phyloP scores from a whole-genome alignment of 768 basidiomycete genomes.

The Plicaturopsis crispa region DNA sequence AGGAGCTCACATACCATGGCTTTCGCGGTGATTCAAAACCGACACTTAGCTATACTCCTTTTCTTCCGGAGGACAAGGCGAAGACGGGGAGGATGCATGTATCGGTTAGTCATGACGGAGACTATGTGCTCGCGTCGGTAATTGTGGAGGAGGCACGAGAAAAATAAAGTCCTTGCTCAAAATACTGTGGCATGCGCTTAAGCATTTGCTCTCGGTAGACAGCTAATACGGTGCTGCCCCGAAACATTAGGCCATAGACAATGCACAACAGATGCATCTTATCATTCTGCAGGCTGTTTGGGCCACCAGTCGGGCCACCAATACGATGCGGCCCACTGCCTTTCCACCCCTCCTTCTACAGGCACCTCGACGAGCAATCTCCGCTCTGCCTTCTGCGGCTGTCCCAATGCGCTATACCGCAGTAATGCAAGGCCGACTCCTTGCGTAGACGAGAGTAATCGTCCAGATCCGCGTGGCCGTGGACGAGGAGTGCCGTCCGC shows the following conservation, averaged over 20 bases:
- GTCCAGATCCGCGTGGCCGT: constrained; percentile 68
- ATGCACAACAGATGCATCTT: too few relatives aligned
- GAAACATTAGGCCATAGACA: too few relatives aligned
- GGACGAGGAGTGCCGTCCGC: constrained; percentile 27
- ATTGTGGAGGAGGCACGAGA: constrained; percentile 36
- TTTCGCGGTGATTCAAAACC: constrained; percentile 34
- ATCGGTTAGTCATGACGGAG: constrained; percentile 79
- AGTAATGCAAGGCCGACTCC: constrained; percentile 74
- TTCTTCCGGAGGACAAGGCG: constrained; percentile 8
- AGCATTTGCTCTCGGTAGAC: too few relatives aligned
- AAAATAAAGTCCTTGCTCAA: constrained; percentile 5
- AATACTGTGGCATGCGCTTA: too few relatives aligned
- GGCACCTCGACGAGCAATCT: constrained; percentile 27
- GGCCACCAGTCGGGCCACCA: constrained; percentile 72
- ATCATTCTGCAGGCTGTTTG: too few relatives aligned
- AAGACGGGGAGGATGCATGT: constrained; percentile 42
- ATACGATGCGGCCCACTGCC: constrained; percentile 38
- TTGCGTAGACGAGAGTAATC: constrained; percentile 51
- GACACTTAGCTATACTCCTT: constrained; percentile 22
- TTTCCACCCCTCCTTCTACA: constrained; percentile 19
- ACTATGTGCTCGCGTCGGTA: constrained; percentile 66
- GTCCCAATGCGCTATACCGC: constrained; percentile 68
- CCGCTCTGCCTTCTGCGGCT: constrained; percentile 37
- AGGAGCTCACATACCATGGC: constrained; percentile 50
- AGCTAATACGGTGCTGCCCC: too few relatives aligned